These are phyloP conservation scores for Russula earlei DNA, from an alignment of 768 basidiomycete genomes.

Conservation along the genomic window DNA sequence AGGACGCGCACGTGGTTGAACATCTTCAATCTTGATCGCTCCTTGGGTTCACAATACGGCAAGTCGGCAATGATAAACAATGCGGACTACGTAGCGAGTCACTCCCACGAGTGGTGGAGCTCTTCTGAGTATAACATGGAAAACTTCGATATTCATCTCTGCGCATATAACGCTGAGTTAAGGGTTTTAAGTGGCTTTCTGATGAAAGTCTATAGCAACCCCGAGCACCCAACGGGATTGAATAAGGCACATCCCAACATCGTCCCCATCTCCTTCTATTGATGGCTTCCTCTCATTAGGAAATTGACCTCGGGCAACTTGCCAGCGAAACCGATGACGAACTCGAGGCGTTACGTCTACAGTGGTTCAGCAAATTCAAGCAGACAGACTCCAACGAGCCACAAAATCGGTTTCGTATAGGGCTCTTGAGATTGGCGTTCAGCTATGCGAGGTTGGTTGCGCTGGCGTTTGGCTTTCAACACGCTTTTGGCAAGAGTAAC, in stretches of 20 bases:
- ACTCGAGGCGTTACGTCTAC: slow-evolving; percentile 43
- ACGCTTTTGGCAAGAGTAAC: slow-evolving; percentile 54
- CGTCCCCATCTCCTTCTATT: neutral
- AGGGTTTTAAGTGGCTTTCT: slow-evolving; percentile 53
- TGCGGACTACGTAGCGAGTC: slow-evolving; percentile 65
- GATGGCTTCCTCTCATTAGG: slow-evolving; percentile 29
- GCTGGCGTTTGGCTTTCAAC: slow-evolving; percentile 70
- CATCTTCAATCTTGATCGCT: slow-evolving; percentile 86
- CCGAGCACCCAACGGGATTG: slow-evolving; percentile 61
- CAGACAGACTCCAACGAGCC: slow-evolving; percentile 47
- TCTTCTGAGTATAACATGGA: slow-evolving; percentile 37
- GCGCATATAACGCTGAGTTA: slow-evolving; percentile 68
- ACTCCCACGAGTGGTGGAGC: slow-evolving; percentile 31
- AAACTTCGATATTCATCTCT: slow-evolving; percentile 73
- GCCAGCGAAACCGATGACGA: slow-evolving; percentile 63
- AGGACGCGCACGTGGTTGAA: slow-evolving; percentile 87
- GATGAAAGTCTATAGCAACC: slow-evolving; percentile 56
- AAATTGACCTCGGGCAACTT: slow-evolving; percentile 52
- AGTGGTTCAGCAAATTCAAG: slow-evolving; percentile 46
- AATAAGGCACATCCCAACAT: slow-evolving; percentile 44
- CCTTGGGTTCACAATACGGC: slow-evolving; percentile 84
- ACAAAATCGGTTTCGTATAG: slow-evolving; percentile 50
- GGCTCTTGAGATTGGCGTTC: slow-evolving; percentile 50
- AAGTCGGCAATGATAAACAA: slow-evolving; percentile 74
- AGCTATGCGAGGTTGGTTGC: slow-evolving; percentile 62